Evolutionary conservation across 2,329 filamentous ascomycete species (phyloP).

Genomic region (Alternaria atra): DNA sequence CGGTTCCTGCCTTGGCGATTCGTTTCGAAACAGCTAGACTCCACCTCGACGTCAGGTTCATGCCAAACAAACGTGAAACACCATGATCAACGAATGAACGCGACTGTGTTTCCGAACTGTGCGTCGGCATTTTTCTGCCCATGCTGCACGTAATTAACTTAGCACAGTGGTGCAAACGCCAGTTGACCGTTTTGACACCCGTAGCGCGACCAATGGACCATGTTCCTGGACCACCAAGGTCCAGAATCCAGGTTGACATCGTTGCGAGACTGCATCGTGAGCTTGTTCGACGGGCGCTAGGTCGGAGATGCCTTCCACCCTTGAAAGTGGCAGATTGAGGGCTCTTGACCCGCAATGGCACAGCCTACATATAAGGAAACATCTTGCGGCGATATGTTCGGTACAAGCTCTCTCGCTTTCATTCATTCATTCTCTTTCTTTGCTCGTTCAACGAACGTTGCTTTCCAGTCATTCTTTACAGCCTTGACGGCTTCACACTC

Average conservation of each 20-base stretch:
- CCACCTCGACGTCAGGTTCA: constrained; percentile 21
- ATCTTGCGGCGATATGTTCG: neutral
- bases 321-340: constrained; percentile 31
- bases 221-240: constrained; percentile 19
- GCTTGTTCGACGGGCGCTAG: constrained; percentile 17
- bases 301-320: constrained; percentile 15
- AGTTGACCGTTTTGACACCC: constrained; percentile 26
- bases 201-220: constrained; percentile 22
- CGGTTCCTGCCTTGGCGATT: constrained; percentile 20
- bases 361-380: constrained; percentile 25
- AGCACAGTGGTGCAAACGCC: constrained; percentile 28
- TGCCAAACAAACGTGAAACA: constrained; percentile 23
- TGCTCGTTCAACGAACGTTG: constrained; percentile 26
- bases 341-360: constrained; percentile 23
- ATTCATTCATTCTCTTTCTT: constrained; percentile 22
- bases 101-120: neutral
- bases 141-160: constrained; percentile 36
- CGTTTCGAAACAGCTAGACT: constrained; percentile 33
- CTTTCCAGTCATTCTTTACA: constrained; percentile 31
- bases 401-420: constrained; percentile 21
- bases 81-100: constrained; percentile 19
- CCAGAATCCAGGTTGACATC: constrained; percentile 18
- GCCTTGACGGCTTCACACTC: constrained; percentile 47
- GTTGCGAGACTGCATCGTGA: constrained; percentile 18
- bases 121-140: constrained; percentile 20